Base-by-base conservation (phyloP, 805 yeast genomes). In the Tanozyma kutaoensis region DNA sequence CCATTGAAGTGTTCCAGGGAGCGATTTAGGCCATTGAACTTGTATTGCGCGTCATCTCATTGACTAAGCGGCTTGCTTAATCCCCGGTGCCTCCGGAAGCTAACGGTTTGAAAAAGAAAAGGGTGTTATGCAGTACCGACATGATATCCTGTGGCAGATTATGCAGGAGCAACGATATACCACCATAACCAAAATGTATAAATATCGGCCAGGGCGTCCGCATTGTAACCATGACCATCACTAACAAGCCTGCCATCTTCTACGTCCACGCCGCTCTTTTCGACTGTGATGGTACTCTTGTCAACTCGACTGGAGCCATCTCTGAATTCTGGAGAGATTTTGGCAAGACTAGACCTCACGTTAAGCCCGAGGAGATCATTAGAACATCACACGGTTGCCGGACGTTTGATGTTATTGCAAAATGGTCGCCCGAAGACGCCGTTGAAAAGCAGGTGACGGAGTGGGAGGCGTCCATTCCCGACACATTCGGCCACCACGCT, bases 281-380 rank as follows among this genome's bases (percentile, higher is more conserved):
- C 53, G 94, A 82, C 55, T 72, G 85, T 28, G 94, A 82, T 49
- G 94, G 94, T 28, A 82, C 94, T 16, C 60, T 82, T 45, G 82
- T 82, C 47, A 72, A 77, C 50, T 78, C 93, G 22, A 81, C 86
- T 33, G 73, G 72, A 29, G 82, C 91, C 32, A 80, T 81, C 35
- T 82, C 79, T 45, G 77, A 72, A 43, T 72, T 80, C 58, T 82
- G 93, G 93, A 69, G 68, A 43, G 76, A 72, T 33, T 67, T 78
- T 45, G 80, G 78, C 38, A 61, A 63, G 42, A 63, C 69, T 44
- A 69, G 77, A 53, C 72, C 82, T 34, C 69, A 67, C 45, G 74
- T 76, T 30, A 71, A 74, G 50, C 70, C 80, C 12, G 74, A 71
- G 37, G 72, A 76, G 41, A 76, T 80, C 30, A 71, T 78, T 48